Conservation (phyloP, 1,284 basidiomycete genomes). For the Hemileia vastatrix region DNA sequence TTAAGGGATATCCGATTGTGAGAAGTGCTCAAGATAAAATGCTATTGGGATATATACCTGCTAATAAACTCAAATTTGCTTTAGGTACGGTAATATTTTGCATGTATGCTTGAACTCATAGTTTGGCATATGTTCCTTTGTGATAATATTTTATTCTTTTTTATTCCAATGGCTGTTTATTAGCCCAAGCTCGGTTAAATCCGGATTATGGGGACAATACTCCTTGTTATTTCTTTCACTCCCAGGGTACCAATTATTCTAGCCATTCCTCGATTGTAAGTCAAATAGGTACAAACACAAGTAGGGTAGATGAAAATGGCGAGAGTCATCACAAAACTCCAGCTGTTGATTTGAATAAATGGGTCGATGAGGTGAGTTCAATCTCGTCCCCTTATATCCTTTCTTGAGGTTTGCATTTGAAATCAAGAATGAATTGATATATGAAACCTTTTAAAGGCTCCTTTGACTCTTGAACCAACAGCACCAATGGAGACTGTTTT, state of each 20-base stretch:
- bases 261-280: neutral
- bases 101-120: neutral
- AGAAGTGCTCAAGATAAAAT: neutral
- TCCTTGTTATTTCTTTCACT: slow-evolving; percentile 5
- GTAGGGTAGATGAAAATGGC: slow-evolving; percentile 40
- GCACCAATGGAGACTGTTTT: slow-evolving; percentile 61
- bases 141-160: neutral
- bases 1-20: slow-evolving; percentile 20
- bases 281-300: neutral
- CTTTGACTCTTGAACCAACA: slow-evolving; percentile 57
- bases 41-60: slow-evolving; percentile 18
- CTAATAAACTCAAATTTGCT: slow-evolving; percentile 16
- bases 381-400: slow-evolving; percentile 46
- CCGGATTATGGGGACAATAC: slow-evolving; percentile 5
- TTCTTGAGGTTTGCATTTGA: slow-evolving; percentile 41
- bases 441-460: slow-evolving; percentile 52
- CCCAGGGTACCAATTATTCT: neutral
- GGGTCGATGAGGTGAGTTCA: slow-evolving; percentile 57
- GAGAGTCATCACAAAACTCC: slow-evolving; percentile 57
- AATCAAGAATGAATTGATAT: slow-evolving; percentile 50
- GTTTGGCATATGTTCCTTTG: neutral
- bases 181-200: slow-evolving; percentile 5
- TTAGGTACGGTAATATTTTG: slow-evolving; percentile 1
- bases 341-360: slow-evolving; percentile 52
- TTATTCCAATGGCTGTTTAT: neutral